Percentiles rank a stretch among this genome's conserved stretches.
Conservation (phyloP, 2,329 filamentous ascomycete genomes). For the Fusarium piperis region DNA sequence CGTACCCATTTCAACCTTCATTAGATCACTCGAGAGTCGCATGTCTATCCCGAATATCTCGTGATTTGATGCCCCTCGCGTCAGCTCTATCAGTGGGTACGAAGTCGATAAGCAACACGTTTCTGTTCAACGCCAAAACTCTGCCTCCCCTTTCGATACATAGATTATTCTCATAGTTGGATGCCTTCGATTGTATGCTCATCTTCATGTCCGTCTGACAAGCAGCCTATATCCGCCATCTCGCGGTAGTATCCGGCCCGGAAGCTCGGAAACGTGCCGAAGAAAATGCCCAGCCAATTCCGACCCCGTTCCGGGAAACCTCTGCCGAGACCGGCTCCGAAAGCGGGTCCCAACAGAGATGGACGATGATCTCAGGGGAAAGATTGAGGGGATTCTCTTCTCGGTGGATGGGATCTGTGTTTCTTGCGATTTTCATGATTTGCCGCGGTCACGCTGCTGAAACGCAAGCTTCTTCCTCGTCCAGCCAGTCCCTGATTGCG, state of each 20-base stretch:
- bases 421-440: neutral
- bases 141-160: neutral
- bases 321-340: neutral
- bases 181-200: neutral
- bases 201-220: neutral
- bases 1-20: neutral
- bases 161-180: neutral
- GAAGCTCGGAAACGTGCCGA: neutral
- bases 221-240: neutral
- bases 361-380: neutral
- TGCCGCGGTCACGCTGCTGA: neutral
- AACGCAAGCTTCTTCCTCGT: neutral
- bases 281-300: neutral
- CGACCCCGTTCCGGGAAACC: neutral
- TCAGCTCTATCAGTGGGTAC: too few relatives aligned
- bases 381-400: neutral
- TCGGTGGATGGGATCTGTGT: rapidly evolving
- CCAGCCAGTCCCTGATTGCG: too few relatives aligned
- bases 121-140: neutral
- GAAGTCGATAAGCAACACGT: neutral
- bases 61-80: neutral
- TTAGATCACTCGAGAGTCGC: neutral
- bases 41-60: neutral
- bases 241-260: neutral
- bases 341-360: neutral